Conservation (phyloP, 106 monocot species). For the Acorus calamus region DNA sequence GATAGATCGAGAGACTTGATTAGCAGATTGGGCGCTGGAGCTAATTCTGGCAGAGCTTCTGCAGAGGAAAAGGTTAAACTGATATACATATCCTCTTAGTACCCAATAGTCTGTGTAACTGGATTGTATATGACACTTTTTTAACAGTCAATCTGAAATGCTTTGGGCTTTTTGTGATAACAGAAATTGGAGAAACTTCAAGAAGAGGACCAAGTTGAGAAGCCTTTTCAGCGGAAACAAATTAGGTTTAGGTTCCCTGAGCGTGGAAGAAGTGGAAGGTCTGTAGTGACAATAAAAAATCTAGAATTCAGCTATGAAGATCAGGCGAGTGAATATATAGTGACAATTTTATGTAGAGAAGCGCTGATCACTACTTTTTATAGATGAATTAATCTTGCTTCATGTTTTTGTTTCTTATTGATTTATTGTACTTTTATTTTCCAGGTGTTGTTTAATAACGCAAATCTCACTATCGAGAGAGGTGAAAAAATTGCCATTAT, state of each 20-base stretch:
- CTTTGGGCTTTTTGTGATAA: conserved; percentile 3
- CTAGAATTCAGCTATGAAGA: conserved; percentile 79
- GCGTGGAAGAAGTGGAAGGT: conserved; percentile 81
- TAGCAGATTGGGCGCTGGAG: conserved; percentile 86
- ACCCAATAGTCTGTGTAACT: no score
- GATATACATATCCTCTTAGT: not conserved
- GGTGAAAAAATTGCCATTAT: conserved; percentile 96
- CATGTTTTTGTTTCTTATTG: not conserved
- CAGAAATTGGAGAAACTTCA: conserved; percentile 94
- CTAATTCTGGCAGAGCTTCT: conserved; percentile 92
- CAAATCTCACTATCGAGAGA: conserved; percentile 79
- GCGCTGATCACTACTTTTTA: not conserved
- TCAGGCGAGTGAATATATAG: conserved; percentile 35
- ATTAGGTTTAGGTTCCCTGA: conserved; percentile 92
- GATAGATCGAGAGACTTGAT: conserved; percentile 85
- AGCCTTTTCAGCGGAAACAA: conserved; percentile 91
- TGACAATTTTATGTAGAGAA: no score
- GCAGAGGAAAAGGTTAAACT: conserved; percentile 86
- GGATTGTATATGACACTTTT: no score
- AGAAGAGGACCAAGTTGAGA: conserved; percentile 77
- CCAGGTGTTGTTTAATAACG: conserved; percentile 61
- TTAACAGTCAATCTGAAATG: no score
- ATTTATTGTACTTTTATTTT: not conserved
- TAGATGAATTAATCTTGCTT: not conserved
- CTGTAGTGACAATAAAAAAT: conserved; percentile 62